Percentiles rank a stretch among this genome's conserved stretches.
Evolutionary conservation across 1,284 basidiomycete genomes (phyloP).

Genomic region (Ustilago crameri): DNA sequence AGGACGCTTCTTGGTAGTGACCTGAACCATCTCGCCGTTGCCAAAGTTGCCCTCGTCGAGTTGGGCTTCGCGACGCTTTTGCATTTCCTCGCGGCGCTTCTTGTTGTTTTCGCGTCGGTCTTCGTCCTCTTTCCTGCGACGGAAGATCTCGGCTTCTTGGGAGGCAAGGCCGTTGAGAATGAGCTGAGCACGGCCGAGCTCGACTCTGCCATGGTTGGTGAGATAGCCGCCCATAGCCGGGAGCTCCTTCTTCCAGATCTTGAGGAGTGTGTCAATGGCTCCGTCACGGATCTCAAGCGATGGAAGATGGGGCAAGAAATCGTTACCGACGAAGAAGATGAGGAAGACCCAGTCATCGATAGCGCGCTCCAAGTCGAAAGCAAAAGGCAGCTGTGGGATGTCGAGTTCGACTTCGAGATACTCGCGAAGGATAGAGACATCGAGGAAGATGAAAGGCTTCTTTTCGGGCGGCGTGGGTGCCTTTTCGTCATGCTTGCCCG

Average conservation of each 20-base stretch:
- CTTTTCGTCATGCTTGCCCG: slow-evolving; percentile 71
- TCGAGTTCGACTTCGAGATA: slow-evolving; percentile 96
- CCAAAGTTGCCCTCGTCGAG: slow-evolving; percentile 49
- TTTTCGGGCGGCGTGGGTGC: slow-evolving; percentile 73
- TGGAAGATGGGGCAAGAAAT: slow-evolving; percentile 97
- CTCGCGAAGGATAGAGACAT: slow-evolving; percentile 92
- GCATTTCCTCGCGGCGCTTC: slow-evolving; percentile 79
- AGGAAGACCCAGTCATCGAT: slow-evolving; percentile 99
- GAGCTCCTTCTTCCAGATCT: slow-evolving; percentile 93
- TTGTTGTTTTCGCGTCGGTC: slow-evolving; percentile 86
- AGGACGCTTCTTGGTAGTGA: slow-evolving; percentile 27
- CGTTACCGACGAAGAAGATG: slow-evolving; percentile 99
- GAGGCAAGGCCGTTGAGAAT: slow-evolving; percentile 93
- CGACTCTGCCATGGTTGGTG: slow-evolving; percentile 90
- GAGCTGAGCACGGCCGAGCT: slow-evolving; percentile 86
- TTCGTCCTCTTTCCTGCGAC: slow-evolving; percentile 87
- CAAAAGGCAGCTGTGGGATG: slow-evolving; percentile 80
- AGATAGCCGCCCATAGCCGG: slow-evolving; percentile 96
- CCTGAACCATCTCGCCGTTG: slow-evolving; percentile 35
- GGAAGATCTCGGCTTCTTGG: slow-evolving; percentile 95
- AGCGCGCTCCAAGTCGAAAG: slow-evolving; percentile 94
- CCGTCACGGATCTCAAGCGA: slow-evolving; percentile 98
- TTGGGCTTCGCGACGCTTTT: slow-evolving; percentile 47
- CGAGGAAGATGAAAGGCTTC: slow-evolving; percentile 99
- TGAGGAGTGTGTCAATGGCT: slow-evolving; percentile 93